Percentiles rank a stretch among this genome's conserved stretches.
phyloP scores from a whole-genome alignment of 2,329 filamentous ascomycete genomes.

The Thermochaetoides dissita region DNA sequence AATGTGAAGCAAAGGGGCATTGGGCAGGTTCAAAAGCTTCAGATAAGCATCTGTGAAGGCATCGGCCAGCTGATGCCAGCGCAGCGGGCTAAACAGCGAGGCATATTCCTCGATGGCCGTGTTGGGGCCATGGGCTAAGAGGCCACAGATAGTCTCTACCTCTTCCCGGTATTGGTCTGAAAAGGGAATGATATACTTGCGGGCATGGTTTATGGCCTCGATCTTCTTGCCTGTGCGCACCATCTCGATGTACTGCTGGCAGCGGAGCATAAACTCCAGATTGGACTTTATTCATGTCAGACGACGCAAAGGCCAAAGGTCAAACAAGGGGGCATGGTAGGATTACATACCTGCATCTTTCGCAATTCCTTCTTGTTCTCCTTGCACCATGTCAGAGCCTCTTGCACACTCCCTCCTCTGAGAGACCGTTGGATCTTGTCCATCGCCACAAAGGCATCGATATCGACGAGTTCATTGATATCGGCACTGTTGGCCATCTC shows the following conservation, averaged over 20 bases:
- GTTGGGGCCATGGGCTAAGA: constrained; percentile 51
- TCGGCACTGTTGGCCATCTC: constrained; percentile 60
- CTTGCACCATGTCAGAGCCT: constrained; percentile 77
- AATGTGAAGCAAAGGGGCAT: constrained; percentile 73
- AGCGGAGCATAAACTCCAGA: constrained; percentile 81
- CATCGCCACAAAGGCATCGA: constrained; percentile 76
- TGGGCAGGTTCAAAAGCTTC: constrained; percentile 66
- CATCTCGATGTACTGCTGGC: constrained; percentile 92
- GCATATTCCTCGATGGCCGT: constrained; percentile 32
- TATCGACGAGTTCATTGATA: constrained; percentile 72
- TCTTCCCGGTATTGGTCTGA: constrained; percentile 53
- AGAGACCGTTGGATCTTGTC: constrained; percentile 64
- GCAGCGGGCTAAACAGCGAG: constrained; percentile 46
- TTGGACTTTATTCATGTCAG: constrained; percentile 40
- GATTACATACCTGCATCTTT: constrained; percentile 57
- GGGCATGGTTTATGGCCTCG: constrained; percentile 71
- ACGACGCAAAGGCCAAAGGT: neutral
- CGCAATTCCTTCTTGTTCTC: constrained; percentile 89
- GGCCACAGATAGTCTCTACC: constrained; percentile 59
- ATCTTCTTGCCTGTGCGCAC: constrained; percentile 55
- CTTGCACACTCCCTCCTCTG: constrained; percentile 53
- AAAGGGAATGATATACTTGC: constrained; percentile 64
- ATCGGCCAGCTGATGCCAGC: constrained; percentile 64
- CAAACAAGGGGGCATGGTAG: neutral
- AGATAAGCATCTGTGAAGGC: constrained; percentile 81